These are phyloP conservation scores for Didymella lethalis DNA, from an alignment of 2,329 filamentous ascomycete genomes.

Conservation along the genomic window DNA sequence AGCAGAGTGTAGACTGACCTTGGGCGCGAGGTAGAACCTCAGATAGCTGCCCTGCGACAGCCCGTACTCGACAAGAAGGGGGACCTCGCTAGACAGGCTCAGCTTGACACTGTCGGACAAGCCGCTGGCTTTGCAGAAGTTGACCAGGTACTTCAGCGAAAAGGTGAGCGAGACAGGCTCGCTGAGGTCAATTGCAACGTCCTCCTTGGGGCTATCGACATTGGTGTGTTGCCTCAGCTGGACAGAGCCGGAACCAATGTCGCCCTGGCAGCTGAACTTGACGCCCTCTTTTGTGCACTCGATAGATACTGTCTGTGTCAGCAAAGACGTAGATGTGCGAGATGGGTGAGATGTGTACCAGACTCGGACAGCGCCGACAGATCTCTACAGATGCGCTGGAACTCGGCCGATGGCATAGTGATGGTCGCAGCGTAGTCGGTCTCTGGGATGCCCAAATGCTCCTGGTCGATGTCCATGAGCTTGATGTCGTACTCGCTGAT, in stretches of 20 bases:
- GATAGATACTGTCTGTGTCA: conserved; percentile 73
- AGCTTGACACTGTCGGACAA: conserved; percentile 86
- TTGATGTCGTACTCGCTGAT: conserved; percentile 99
- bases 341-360: conserved; percentile 64
- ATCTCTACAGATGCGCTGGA: conserved; percentile 94
- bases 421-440: conserved; percentile 98
- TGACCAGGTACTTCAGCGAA: conserved; percentile 98
- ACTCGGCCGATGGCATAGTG: conserved; percentile 85
- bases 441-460: conserved; percentile 97
- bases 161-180: conserved; percentile 96
- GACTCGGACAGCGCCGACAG: conserved; percentile 93
- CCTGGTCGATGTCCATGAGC: conserved; percentile 99
- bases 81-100: conserved; percentile 94
- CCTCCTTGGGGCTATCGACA: conserved; percentile 85
- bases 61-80: conserved; percentile 91
- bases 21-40: conserved; percentile 97
- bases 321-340: rapidly evolving
- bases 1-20: conserved; percentile 65
- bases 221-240: conserved; percentile 88
- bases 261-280: conserved; percentile 91
- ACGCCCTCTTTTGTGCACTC: conserved; percentile 97
- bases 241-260: conserved; percentile 95
- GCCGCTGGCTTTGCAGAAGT: conserved; percentile 97
- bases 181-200: conserved; percentile 86
- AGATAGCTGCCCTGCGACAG: conserved; percentile 87